These are phyloP conservation scores for Trichoderma cornu-damae DNA, from an alignment of 2,329 filamentous ascomycete genomes.

Conservation along the genomic window DNA sequence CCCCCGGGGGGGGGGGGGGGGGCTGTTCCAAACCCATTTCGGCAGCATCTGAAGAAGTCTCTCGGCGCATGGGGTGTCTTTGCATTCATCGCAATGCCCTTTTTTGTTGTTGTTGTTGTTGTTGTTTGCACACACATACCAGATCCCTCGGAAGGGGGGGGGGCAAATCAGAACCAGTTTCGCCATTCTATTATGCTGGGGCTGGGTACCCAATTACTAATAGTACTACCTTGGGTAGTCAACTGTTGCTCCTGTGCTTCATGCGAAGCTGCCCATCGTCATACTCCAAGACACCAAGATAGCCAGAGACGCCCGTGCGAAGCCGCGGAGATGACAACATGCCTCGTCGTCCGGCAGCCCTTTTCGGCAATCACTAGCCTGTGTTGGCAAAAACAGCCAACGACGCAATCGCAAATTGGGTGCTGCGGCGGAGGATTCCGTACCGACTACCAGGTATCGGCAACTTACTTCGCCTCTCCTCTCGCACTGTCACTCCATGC, in stretches of 20 bases:
- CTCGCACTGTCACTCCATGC: conserved; percentile 4
- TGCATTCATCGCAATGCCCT: background rate
- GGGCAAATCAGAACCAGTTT: background rate
- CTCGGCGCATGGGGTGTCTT: background rate
- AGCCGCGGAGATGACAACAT: background rate
- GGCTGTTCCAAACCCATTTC: background rate
- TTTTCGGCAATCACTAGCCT: background rate
- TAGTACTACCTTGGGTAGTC: background rate
- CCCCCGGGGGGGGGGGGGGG: no score
- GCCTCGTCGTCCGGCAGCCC: background rate
- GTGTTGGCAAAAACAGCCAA: background rate
- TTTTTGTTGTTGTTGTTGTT: background rate
- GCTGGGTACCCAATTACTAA: background rate
- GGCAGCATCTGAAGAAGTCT: conserved; percentile 8
- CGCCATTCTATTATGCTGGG: background rate
- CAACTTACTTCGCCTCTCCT: background rate
- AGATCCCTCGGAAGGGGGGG: no score
- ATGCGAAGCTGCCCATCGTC: background rate
- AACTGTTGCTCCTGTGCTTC: background rate
- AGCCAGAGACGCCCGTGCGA: background rate
- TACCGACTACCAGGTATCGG: conserved; percentile 13
- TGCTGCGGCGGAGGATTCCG: background rate
- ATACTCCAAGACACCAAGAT: background rate
- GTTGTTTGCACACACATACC: background rate
- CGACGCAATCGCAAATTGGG: background rate